Conservation (phyloP, 352 stramenopile genomes). For the Globisporangium heterothallicum region DNA sequence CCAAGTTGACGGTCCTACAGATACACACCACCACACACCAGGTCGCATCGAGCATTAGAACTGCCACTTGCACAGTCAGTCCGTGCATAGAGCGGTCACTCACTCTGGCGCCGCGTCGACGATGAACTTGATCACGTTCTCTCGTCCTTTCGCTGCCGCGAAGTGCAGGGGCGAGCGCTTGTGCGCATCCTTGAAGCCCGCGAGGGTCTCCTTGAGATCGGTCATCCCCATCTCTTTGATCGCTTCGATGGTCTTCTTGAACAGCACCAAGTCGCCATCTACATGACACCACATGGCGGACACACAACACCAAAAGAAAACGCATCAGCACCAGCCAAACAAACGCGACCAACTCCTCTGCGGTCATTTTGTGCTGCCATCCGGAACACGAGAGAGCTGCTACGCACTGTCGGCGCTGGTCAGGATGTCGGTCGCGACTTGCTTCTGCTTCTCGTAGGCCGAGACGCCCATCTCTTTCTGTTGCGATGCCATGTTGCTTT, state of each 20-base stretch:
- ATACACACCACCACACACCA: neutral
- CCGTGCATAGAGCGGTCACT: too few species aligned
- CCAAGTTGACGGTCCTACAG: constrained; percentile 33
- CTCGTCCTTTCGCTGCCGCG: constrained; percentile 63
- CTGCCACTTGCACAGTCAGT: too few species aligned
- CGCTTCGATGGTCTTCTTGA: constrained; percentile 57
- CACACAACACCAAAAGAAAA: too few species aligned
- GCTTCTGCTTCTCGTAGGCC: constrained; percentile 76
- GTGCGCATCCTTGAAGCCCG: constrained; percentile 77
- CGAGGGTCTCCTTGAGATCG: constrained; percentile 53
- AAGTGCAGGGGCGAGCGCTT: constrained; percentile 81
- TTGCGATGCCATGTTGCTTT: constrained; percentile 31
- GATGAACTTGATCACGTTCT: constrained; percentile 73
- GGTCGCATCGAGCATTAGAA: too few species aligned
- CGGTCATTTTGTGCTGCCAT: too few species aligned
- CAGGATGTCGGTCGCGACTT: constrained; percentile 69
- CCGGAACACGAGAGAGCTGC: neutral
- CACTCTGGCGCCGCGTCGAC: constrained; percentile 52
- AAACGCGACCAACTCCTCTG: too few species aligned
- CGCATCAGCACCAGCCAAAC: neutral
- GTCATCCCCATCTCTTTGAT: constrained; percentile 58
- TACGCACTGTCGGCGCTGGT: constrained; percentile 65
- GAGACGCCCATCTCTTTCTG: constrained; percentile 56
- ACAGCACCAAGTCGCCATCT: constrained; percentile 69
- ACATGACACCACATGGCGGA: too few species aligned